Evolutionary conservation across 495 filamentous ascomycete species (phyloP), one percentile per base, ranked within the genome.

Genomic region (Penicillium paradoxum): DNA sequence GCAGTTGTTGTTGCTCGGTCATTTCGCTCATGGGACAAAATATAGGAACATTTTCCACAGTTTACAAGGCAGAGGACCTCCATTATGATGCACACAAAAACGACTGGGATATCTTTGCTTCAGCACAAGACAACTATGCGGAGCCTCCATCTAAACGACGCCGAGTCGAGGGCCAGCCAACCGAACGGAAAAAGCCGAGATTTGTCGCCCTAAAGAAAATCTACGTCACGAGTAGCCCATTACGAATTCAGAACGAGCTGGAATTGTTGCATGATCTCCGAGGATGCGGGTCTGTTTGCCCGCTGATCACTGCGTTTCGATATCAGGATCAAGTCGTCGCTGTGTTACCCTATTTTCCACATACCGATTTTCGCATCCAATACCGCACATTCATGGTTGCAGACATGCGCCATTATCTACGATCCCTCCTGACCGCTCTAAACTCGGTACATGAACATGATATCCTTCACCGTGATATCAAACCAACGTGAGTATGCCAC

Each of bases 121-220:
- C 84, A 56, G 69, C 82, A 52, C 82, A 86, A 49, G 81, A 80
- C 37, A 62, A 71, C 22, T 89, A 79, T 83, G 67, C 70, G 49
- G 79, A 82, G 30, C 84, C 85, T 15, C 81, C 82, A 2, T 59
- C 80, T 5, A 83, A 83, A 60, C 68, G 68, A 49, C 66, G 75
- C 17, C 67, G 71, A 18, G 38, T 73, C 0, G 66, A 69, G 24
- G 58, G 59, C 38, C 67, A 68, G 17, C 53, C 75, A 40, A 58
- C 52, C 13, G 68, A 63, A 33, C 63, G 62, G 55, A 67, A 60
- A 37, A 71, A 69, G 53, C 80, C 86, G 15, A 88, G 85, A 62
- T 97, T 84, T 62, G 93, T 99, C 36, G 93, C 93, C 21, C 85
- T 99, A 68, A 99, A 99, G 71, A 97, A 97, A 71, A 97, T 99